phyloP scores from a whole-genome alignment of 164 flowering plant species.

The Tetracentron sinense region DNA sequence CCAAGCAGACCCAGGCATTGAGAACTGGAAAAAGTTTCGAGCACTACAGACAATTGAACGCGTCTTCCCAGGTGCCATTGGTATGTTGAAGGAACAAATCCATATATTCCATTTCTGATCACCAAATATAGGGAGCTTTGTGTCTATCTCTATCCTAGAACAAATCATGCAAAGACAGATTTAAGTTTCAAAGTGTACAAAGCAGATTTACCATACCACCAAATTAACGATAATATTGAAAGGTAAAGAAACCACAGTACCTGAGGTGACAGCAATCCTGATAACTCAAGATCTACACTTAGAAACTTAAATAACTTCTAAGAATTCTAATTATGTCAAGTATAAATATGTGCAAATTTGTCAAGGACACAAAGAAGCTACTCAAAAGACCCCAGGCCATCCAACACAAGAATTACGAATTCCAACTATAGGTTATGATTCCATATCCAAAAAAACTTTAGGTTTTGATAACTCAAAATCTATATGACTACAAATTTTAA shows the following conservation, averaged over 20 bases:
- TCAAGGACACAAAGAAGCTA: not conserved
- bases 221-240: too few relatives aligned
- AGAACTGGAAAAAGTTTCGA: slow-evolving; percentile 86
- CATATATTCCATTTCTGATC: slow-evolving; percentile 93
- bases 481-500: too few relatives aligned
- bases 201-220: not conserved
- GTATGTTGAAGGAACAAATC: slow-evolving; percentile 97
- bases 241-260: not conserved
- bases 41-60: slow-evolving; percentile 99
- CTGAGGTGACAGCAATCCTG: not conserved
- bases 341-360: too few relatives aligned
- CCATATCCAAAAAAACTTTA: too few relatives aligned
- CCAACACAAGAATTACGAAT: not conserved
- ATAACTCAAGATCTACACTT: not conserved
- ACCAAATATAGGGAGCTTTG: slow-evolving; percentile 85
- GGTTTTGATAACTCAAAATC: too few relatives aligned
- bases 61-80: slow-evolving; percentile 98
- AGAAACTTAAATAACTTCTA: not conserved
- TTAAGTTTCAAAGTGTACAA: not conserved
- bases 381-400: not conserved
- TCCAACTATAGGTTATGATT: not conserved
- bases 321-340: not conserved
- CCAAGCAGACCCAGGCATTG: slow-evolving; percentile 94
- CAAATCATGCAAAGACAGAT: not conserved
- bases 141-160: slow-evolving; percentile 83